Evolutionary conservation across 176 grass and related monocot species (phyloP).

Genomic region (Aegilops speltoides): DNA sequence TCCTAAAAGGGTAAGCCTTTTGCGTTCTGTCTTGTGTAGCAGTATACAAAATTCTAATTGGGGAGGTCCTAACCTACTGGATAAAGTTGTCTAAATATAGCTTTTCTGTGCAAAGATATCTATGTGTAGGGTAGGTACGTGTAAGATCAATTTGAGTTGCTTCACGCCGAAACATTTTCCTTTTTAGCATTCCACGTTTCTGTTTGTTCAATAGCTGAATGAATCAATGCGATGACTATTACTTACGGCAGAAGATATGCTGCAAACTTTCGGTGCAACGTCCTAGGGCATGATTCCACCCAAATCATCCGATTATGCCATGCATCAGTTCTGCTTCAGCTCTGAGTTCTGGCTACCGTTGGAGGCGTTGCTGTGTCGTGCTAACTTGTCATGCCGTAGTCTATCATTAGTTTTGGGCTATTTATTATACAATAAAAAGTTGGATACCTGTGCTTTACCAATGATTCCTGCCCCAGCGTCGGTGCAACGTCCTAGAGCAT

Average conservation of each 20-base stretch:
- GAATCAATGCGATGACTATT: background rate
- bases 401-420: background rate
- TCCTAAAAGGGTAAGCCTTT: slow-evolving; percentile 22
- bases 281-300: no score
- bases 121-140: slow-evolving; percentile 22
- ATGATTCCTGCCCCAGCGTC: background rate
- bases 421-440: background rate
- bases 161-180: slow-evolving; percentile 2
- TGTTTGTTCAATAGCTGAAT: background rate
- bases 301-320: background rate
- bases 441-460: background rate
- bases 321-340: background rate
- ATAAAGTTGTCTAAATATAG: slow-evolving; percentile 20
- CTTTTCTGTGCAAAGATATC: background rate
- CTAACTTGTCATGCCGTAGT: background rate
- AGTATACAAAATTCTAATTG: background rate
- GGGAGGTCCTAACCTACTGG: background rate
- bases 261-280: background rate
- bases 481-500: background rate
- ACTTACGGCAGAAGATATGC: background rate
- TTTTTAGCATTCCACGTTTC: background rate
- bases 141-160: slow-evolving; percentile 11
- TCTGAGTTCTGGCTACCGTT: background rate
- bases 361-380: background rate
- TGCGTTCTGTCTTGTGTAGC: background rate